Base-by-base conservation (phyloP, 352 stramenopile genomes). In the Plasmopara viticola region DNA sequence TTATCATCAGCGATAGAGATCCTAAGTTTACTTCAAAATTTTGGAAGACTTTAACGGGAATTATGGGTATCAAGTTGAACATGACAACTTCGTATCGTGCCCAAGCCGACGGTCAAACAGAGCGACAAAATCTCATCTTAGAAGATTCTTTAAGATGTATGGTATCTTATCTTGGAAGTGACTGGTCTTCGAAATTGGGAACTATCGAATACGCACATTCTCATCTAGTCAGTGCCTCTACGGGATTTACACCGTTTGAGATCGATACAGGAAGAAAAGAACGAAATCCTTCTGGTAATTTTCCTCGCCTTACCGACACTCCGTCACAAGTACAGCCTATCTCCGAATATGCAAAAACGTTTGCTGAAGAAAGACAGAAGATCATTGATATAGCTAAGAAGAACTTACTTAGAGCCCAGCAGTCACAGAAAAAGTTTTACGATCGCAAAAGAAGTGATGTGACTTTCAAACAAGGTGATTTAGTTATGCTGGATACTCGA, bases 1-100 rank as follows among this genome's bases (percentile, higher is more conserved):
- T 25, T 25, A 12, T 35, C 40, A 54, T 64, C 46, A 52, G 37
- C 20, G 57, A 59, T 49, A 18, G 50, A 29, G 50, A 59, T 14
- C 28, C 57, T 9, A 59, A 64, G 39, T 64, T 58, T 12, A 55
- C 38, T 0, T 49, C 50, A 7, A 59, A 52, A 10, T 57, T 62
- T 44, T 57, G 56, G 13, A 20, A 13, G 15, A n/a, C 44, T 18
- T n/a, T 50, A n/a, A 9, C 35, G 5, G 40, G 17, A 14, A 5
- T 50, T 15, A 31, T 50, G 29, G 25, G 35, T 5, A 25, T 25
- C 20, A 25, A 25, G 20, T 25, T 35, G 1, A 12, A 33, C 29
- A 50, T 50, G 44, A 50, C 44, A 15, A 50, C 28, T 29, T 33
- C n/a, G 4, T 33, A 48, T 17, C 12, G 43, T 18, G 43, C 43